Evolutionary conservation across 768 basidiomycete genomes (phyloP).

Genomic region (Chiua virens): DNA sequence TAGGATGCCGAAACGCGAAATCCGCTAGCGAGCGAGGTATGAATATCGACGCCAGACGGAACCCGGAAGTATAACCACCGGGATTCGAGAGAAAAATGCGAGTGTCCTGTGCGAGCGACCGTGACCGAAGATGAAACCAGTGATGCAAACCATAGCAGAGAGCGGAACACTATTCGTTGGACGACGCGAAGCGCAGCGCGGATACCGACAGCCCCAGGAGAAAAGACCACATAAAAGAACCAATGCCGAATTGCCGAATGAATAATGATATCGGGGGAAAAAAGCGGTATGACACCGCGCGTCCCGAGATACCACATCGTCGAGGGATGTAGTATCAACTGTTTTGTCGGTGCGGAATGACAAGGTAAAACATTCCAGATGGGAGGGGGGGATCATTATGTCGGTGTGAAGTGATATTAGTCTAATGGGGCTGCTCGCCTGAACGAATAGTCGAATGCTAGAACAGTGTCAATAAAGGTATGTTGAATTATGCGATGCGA

Average conservation of each 20-base stretch:
- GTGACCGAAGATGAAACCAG: slow-evolving; percentile 34
- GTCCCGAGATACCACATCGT: slow-evolving; percentile 20
- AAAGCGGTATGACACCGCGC: slow-evolving; percentile 17
- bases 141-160: slow-evolving; percentile 28
- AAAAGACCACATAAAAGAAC: slow-evolving; percentile 27
- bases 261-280: slow-evolving; percentile 42
- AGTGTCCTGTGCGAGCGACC: slow-evolving; percentile 41
- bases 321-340: slow-evolving; percentile 7
- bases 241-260: slow-evolving; percentile 38
- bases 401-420: slow-evolving; percentile 35
- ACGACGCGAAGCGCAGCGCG: slow-evolving; percentile 22
- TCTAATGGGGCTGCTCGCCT: slow-evolving; percentile 36
- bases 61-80: slow-evolving; percentile 31
- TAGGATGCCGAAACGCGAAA: slow-evolving; percentile 20
- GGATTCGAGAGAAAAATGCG: slow-evolving; percentile 14
- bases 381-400: slow-evolving; percentile 26
- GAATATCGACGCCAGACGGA: slow-evolving; percentile 41
- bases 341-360: slow-evolving; percentile 7
- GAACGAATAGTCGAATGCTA: slow-evolving; percentile 40
- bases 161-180: slow-evolving; percentile 30
- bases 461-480: not conserved
- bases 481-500: not conserved
- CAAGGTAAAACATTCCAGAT: slow-evolving; percentile 28
- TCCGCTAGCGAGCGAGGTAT: slow-evolving; percentile 43
- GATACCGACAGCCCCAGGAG: slow-evolving; percentile 34